Conservation (phyloP, 441 rosid species). For the Adansonia gregorii region DNA sequence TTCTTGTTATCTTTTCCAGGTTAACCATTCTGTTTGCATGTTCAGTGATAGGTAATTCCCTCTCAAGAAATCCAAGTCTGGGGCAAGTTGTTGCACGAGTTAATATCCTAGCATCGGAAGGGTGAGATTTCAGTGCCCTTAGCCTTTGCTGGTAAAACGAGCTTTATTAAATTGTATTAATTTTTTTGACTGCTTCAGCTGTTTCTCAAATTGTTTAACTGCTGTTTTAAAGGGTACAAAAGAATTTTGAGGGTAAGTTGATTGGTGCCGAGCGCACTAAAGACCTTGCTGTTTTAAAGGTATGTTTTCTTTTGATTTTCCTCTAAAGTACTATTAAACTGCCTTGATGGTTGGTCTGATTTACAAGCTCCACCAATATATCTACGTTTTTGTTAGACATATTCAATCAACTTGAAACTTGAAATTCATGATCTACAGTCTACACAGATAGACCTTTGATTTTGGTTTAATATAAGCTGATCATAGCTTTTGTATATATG, state of each 20-base stretch:
- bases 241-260: constrained; percentile 88
- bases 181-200: constrained; percentile 12
- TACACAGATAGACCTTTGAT: not conserved
- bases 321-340: not conserved
- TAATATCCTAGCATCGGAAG: constrained; percentile 84
- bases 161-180: constrained; percentile 27
- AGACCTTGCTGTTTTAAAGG: constrained; percentile 97
- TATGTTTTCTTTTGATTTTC: constrained; percentile 23
- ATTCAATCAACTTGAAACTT: constrained; percentile 10
- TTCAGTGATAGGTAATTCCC: constrained; percentile 90
- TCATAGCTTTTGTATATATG: not conserved
- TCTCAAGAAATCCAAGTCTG: constrained; percentile 74
- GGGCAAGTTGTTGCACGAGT: constrained; percentile 93
- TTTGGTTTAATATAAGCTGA: not conserved
- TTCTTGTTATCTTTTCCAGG: not conserved
- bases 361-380: not conserved
- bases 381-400: constrained; percentile 2
- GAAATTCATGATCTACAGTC: constrained; percentile 6
- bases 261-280: constrained; percentile 90
- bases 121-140: constrained; percentile 61
- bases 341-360: constrained; percentile 9
- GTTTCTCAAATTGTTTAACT: constrained; percentile 30
- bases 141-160: constrained; percentile 34
- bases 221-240: constrained; percentile 65
- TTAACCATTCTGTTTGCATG: constrained; percentile 20